Percentiles rank a stretch among this genome's conserved stretches.
Conservation (phyloP, 768 basidiomycete genomes). For the Lentinula guzmanii region DNA sequence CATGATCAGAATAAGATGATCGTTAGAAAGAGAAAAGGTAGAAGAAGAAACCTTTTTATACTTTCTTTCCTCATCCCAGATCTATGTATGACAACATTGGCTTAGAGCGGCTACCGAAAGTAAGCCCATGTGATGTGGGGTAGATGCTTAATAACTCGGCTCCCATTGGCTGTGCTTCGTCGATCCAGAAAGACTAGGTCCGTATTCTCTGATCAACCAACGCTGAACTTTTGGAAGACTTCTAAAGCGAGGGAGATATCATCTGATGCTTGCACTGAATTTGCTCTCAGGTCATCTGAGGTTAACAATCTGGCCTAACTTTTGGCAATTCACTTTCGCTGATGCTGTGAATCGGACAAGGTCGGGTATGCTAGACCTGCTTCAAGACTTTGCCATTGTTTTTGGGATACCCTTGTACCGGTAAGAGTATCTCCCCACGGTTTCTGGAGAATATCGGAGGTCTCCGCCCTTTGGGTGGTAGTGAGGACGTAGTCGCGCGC, state of each 20-base stretch:
- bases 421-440: background rate
- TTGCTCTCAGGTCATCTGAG: background rate
- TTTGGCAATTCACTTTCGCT: background rate
- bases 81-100: background rate
- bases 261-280: background rate
- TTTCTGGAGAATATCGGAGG: background rate
- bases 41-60: background rate
- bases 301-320: background rate
- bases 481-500: no score
- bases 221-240: background rate
- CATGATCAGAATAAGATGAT: conserved; percentile 33
- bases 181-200: background rate
- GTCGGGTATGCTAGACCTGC: background rate
- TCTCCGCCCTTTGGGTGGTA: background rate
- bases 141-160: background rate
- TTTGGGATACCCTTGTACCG: background rate
- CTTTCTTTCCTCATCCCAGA: background rate
- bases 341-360: background rate
- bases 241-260: background rate
- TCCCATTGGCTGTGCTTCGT: background rate
- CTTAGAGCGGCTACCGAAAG: background rate
- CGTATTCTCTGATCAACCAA: background rate
- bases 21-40: background rate
- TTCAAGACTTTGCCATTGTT: background rate
- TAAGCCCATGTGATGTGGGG: background rate